Conservation (phyloP, 768 basidiomycete species). For the Lanmaoa pseudosensibilis region DNA sequence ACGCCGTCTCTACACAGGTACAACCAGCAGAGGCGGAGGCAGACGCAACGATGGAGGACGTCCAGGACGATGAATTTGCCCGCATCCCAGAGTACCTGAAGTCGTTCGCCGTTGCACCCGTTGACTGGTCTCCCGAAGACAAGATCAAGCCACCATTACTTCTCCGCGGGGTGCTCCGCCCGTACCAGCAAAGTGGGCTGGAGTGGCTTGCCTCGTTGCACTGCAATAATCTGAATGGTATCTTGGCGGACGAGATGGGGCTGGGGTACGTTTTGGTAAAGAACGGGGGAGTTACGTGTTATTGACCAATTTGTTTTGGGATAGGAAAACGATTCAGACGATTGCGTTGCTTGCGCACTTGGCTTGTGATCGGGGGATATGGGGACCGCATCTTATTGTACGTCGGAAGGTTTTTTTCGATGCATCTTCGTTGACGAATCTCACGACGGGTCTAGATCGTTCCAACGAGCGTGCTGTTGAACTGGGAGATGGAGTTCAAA, state of each 20-base stretch:
- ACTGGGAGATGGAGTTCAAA: conserved; percentile 98
- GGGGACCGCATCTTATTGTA: conserved; percentile 90
- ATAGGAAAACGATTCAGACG: conserved; percentile 94
- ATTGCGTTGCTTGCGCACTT: conserved; percentile 92
- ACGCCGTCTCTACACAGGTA: neutral
- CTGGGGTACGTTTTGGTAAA: conserved; percentile 61
- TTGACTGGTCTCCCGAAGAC: conserved; percentile 61
- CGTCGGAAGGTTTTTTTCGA: conserved; percentile 19
- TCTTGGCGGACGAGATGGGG: conserved; percentile 93
- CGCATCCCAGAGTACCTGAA: conserved; percentile 56
- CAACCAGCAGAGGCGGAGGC: conserved; percentile 6
- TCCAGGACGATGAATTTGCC: conserved; percentile 36
- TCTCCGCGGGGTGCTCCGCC: conserved; percentile 83
- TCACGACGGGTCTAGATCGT: conserved; percentile 52
- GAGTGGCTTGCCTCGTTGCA: conserved; percentile 94
- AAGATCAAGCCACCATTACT: conserved; percentile 68
- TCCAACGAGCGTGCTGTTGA: conserved; percentile 90
- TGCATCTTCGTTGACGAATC: neutral
- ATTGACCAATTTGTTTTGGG: neutral
- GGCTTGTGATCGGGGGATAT: conserved; percentile 85
- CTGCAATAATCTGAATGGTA: conserved; percentile 76
- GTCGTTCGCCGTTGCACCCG: conserved; percentile 68
- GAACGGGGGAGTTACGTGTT: neutral
- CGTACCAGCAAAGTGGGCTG: conserved; percentile 90
- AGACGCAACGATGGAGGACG: conserved; percentile 38